A percentile compares a stretch with the other conserved stretches of the same genome.
Conservation (phyloP, 805 yeast species). For the Scheffersomyces lignosus region DNA sequence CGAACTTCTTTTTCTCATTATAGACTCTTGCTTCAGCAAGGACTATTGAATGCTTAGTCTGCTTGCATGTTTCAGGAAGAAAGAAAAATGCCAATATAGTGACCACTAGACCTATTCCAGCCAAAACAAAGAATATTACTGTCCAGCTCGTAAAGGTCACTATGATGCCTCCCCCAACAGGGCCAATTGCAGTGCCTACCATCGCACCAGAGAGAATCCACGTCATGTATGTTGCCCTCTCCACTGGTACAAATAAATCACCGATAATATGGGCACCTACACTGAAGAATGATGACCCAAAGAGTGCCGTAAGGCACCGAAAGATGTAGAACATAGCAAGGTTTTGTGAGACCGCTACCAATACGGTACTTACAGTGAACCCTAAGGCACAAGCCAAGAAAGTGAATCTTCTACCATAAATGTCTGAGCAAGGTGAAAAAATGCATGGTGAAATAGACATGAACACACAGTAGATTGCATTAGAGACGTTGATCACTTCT, state of each 20-base stretch:
- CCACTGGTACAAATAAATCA: slow-evolving; percentile 50
- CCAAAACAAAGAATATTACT: slow-evolving; percentile 50
- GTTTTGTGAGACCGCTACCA: slow-evolving; percentile 50
- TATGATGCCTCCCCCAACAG: slow-evolving; percentile 53
- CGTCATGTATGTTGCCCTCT: slow-evolving; percentile 54
- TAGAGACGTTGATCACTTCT: slow-evolving; percentile 47
- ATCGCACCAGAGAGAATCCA: slow-evolving; percentile 51
- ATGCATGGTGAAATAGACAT: slow-evolving; percentile 57
- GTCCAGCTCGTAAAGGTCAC: slow-evolving; percentile 54
- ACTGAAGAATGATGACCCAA: slow-evolving; percentile 56
- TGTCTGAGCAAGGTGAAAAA: slow-evolving; percentile 49
- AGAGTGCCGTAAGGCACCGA: slow-evolving; percentile 49
- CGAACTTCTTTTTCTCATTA: slow-evolving; percentile 34
- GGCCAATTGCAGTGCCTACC: slow-evolving; percentile 54
- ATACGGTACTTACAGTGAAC: slow-evolving; percentile 16
- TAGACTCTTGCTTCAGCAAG: slow-evolving; percentile 16
- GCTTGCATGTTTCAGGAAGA: slow-evolving; percentile 47
- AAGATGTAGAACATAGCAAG: slow-evolving; percentile 56
- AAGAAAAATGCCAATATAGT: slow-evolving; percentile 36
- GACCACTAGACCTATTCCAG: slow-evolving; percentile 42
- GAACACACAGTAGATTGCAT: slow-evolving; percentile 49
- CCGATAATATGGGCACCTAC: slow-evolving; percentile 53
- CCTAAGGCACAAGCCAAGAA: slow-evolving; percentile 43
- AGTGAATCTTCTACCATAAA: slow-evolving; percentile 50
- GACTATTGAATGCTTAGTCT: slow-evolving; percentile 27